Evolutionary conservation across 2,329 filamentous ascomycete species (phyloP).

Genomic region (Aspergillus quadrilineatus): DNA sequence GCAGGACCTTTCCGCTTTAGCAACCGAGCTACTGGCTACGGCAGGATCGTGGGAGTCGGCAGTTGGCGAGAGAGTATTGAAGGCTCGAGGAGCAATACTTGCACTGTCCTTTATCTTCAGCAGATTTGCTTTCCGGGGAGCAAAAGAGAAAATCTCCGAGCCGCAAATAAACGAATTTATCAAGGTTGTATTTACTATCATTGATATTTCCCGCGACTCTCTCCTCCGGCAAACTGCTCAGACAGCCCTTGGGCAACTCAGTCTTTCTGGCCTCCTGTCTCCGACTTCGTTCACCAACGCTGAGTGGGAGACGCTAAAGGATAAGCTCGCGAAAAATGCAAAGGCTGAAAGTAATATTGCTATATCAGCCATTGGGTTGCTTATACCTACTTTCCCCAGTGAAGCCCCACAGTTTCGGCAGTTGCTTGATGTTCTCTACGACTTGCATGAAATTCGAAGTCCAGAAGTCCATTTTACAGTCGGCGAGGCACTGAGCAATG

Average conservation of each 20-base stretch:
- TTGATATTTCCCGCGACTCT: constrained; percentile 55
- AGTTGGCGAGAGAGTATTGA: constrained; percentile 59
- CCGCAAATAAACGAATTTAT: constrained; percentile 46
- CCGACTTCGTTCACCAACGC: constrained; percentile 29
- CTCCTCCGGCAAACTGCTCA: constrained; percentile 59
- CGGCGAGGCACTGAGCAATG: constrained; percentile 80
- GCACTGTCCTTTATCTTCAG: constrained; percentile 60
- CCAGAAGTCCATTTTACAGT: constrained; percentile 87
- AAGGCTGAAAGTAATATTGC: constrained; percentile 80
- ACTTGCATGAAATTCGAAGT: constrained; percentile 78
- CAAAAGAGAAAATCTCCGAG: constrained; percentile 31
- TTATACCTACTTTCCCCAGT: constrained; percentile 58
- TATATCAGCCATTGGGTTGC: constrained; percentile 74
- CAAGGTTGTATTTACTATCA: constrained; percentile 49
- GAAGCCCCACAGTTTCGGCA: constrained; percentile 37
- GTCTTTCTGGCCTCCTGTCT: constrained; percentile 56
- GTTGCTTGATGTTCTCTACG: constrained; percentile 69
- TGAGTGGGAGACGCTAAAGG: constrained; percentile 52
- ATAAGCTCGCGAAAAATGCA: constrained; percentile 65
- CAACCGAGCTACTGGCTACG: constrained; percentile 50
- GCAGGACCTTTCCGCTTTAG: constrained; percentile 43
- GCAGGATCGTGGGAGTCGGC: constrained; percentile 57
- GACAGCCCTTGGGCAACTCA: constrained; percentile 60
- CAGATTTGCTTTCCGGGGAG: constrained; percentile 53
- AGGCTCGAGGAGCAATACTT: constrained; percentile 61